Conservation (phyloP, 2,329 filamentous ascomycete genomes). For the Ophiocordyceps polyrhachis-furcata region DNA sequence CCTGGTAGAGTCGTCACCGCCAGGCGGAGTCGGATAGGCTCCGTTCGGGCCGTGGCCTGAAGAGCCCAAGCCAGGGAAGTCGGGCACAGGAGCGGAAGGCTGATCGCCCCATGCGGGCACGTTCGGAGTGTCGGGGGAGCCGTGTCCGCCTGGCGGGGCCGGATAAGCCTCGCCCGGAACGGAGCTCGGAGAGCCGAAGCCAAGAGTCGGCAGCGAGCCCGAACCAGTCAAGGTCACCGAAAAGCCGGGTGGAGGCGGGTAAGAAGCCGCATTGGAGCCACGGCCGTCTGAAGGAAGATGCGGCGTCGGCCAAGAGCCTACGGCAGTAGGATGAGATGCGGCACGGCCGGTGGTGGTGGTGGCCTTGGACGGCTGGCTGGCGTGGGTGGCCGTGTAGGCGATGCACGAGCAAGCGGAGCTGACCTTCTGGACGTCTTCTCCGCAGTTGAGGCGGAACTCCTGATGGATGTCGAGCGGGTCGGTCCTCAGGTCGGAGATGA, state of each 20-base stretch:
- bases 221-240: background rate
- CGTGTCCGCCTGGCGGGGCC: background rate
- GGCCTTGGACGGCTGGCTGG: slow-evolving; percentile 1
- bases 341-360: background rate
- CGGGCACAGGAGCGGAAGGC: background rate
- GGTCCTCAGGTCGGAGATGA: slow-evolving; percentile 12
- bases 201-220: background rate
- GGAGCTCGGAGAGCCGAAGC: background rate
- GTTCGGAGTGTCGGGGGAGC: background rate
- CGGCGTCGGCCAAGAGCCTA: too few relatives aligned
- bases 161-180: background rate
- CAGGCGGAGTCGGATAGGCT: too few relatives aligned
- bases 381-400: slow-evolving; percentile 15
- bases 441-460: slow-evolving; percentile 11
- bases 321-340: background rate
- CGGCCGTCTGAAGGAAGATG: too few relatives aligned
- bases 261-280: too few relatives aligned
- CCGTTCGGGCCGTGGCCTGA: too few relatives aligned
- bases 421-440: slow-evolving; percentile 3
- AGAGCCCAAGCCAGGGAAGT: background rate
- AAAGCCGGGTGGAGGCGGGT: background rate
- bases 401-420: slow-evolving; percentile 20
- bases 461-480: slow-evolving; percentile 8
- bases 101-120: background rate
- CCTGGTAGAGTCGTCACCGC: background rate